phyloP scores from a whole-genome alignment of 2,329 filamentous ascomycete genomes.

The Curvularia sp. region DNA sequence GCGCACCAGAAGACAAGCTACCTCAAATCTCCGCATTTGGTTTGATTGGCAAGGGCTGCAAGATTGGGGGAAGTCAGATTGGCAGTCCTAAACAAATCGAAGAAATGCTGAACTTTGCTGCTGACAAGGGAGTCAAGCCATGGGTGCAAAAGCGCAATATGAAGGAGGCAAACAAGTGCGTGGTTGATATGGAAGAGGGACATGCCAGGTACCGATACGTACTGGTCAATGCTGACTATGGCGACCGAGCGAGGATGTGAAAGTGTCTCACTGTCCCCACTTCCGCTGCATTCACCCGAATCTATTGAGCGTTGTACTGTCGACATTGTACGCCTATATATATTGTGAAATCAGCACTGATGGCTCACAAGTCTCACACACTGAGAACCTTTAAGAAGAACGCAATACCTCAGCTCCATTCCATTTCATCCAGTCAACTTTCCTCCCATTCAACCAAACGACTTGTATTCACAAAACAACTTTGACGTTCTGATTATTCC shows the following conservation, averaged over 20 bases:
- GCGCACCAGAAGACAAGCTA: conserved; percentile 67
- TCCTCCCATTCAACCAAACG: neutral
- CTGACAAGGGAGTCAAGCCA: conserved; percentile 64
- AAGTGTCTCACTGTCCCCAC: neutral
- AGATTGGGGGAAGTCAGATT: conserved; percentile 56
- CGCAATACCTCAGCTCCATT: neutral
- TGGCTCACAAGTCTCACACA: neutral
- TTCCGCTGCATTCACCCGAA: neutral
- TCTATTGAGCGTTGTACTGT: neutral
- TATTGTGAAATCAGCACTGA: neutral
- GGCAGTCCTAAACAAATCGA: conserved; percentile 65
- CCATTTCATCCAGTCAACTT: neutral
- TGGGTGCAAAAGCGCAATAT: conserved; percentile 69
- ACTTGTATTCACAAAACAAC: neutral
- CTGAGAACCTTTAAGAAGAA: neutral
- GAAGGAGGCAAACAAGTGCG: conserved; percentile 61
- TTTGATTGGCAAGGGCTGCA: conserved; percentile 64
- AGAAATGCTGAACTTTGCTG: conserved; percentile 68
- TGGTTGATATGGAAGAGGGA: conserved; percentile 65
- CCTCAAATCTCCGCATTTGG: conserved; percentile 65
- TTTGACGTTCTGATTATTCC: too few species aligned
- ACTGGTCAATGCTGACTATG: conserved; percentile 40
- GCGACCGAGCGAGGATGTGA: conserved; percentile 37
- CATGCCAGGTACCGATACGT: conserved; percentile 58
- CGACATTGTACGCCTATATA: neutral